Evolutionary conservation across 2,329 filamentous ascomycete genomes (phyloP), one percentile per base, ranked within the genome.

Genomic region (Pyricularia grisea): DNA sequence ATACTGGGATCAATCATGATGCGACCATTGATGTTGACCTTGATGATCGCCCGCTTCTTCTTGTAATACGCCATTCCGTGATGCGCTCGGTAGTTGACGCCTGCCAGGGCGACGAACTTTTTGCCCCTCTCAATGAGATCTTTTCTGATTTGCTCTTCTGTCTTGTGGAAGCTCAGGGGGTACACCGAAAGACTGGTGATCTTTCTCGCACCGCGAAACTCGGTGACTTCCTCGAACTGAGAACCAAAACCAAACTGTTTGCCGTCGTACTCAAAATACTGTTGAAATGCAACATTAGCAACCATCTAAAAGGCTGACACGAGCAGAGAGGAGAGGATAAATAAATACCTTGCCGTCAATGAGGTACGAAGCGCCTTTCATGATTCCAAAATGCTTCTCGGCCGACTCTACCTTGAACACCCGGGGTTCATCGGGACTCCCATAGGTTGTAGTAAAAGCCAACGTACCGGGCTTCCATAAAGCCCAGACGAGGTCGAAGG

Each of bases 381-480:
- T 84, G 74, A 94, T 87, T 50, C 84, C 87, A 63, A 79, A 82
- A 67, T 92, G 88, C 72, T 92, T 92, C 74, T 89, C 88, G 0
- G 90, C 89, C 72, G 89, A 86, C 70, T 94, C 92, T 1, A 94
- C 88, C 76, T 92, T 93, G 84, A 96, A 94, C 11, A 91, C 90
- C 20, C 92, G 87, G 1, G 92, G 91, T 73, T 95, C 89, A 58
- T 94, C 91, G 17, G 84, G 80, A 50, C 87, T 88, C 3, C 91
- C 91, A 71, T 97, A 97, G 0, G 92, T 94, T 0, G 88, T 87
- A 0, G 90, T 88, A 76, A 90, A 94, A 0, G 88, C 90, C 25
- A 97, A 86, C 0, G 92, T 93, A 74, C 93, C 92, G 0, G 93
- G 93, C 75, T 95, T 96, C 85, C 91, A 96, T 3, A 97, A 80